phyloP scores from a whole-genome alignment of 345 rosid genomes.

The Populus tremula region DNA sequence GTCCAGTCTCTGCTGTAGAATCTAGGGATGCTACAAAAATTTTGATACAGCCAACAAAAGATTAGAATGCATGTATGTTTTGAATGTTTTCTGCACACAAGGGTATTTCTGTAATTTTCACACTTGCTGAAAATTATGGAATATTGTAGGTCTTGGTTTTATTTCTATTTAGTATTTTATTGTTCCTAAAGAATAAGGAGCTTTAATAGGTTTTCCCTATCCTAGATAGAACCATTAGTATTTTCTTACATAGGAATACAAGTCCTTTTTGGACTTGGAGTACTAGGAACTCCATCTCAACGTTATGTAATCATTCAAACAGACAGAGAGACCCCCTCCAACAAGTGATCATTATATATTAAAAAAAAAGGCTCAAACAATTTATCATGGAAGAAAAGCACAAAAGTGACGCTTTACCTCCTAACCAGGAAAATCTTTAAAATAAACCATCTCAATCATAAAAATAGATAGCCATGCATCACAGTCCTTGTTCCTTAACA shows the following conservation, averaged over 20 bases:
- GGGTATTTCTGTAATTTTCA: no score
- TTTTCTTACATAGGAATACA: not conserved
- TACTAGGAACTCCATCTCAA: not conserved
- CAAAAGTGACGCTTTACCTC: not conserved
- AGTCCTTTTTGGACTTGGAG: not conserved
- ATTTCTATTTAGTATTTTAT: not conserved
- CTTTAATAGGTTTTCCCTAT: no score
- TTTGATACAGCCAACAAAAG: slow-evolving; percentile 4
- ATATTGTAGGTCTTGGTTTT: not conserved
- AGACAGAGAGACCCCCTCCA: no score
- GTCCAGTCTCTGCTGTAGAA: slow-evolving; percentile 70
- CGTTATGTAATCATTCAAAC: not conserved
- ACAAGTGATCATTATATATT: no score
- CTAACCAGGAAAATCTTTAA: not conserved
- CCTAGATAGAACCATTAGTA: no score
- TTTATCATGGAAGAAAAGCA: no score
- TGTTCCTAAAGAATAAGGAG: not conserved
- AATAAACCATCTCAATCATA: not conserved
- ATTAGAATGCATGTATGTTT: not conserved
- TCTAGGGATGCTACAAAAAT: slow-evolving; percentile 65
- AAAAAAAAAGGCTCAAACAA: not conserved
- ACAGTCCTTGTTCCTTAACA: not conserved
- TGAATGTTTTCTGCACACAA: no score
- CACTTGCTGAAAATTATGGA: not conserved
- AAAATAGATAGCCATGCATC: not conserved